Evolutionary conservation across 768 basidiomycete species (phyloP), one percentile per base, ranked within the genome.

Genomic region (Tylopilus balloui): DNA sequence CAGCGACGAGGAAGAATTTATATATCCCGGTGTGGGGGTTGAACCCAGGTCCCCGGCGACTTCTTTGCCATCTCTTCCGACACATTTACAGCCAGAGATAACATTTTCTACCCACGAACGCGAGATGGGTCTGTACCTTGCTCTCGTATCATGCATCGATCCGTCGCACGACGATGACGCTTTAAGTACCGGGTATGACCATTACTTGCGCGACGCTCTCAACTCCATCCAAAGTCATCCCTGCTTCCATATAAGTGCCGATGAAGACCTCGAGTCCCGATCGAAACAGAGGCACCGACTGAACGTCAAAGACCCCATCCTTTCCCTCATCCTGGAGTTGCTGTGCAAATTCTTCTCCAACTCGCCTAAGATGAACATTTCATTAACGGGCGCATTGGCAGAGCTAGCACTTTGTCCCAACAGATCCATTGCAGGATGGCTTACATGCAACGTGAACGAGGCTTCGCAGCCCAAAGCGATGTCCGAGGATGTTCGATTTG

Each of bases 401-500:
- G 79, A 83, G 11, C 70, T 98, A 15, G 90, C 91, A 0, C 71
- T 84, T n/a, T 89, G 92, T 61, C 90, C 94, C 4, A 77, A 89
- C 62, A 79, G 93, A 7, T 90, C 88, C 2, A 72, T 96, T 21
- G 81, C 85, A 0, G 92, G 93, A 1, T 98, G 93, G 93, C 64
- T 96, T 39, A 84, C 90, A 1, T 89, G 88, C 61, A 76, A 75
- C 12, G 52, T 70, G 5, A 73, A 68, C 45, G 78, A 85, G 11
- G 54, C 61, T 14, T 53, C 58, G 8, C 63, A 53, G 20, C 29
- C 44, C 47, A 54, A 40, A 21, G 24, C 19, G 13, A 21, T 10
- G 39, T 53, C 35, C 19, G 54, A 61, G 38, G 42, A 52, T 49
- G 38, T 47, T 27, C 25, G 20, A 42, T 15, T 21, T 12, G 71